phyloP scores from a whole-genome alignment of 768 basidiomycete genomes.

The Leucogyrophana mollusca region DNA sequence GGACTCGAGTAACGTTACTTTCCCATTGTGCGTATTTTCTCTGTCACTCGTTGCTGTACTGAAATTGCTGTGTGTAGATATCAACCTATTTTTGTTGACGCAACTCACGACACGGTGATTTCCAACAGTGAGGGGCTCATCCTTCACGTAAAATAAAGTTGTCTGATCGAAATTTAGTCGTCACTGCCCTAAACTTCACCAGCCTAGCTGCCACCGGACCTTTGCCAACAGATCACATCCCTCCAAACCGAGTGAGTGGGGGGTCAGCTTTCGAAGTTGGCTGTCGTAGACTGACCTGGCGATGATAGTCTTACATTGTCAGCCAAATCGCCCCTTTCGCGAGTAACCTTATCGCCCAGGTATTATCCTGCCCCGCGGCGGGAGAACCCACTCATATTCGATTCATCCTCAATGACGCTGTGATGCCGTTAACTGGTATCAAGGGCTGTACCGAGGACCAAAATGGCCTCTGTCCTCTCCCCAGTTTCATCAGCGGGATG shows the following conservation, averaged over 20 bases:
- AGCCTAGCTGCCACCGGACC: constrained; percentile 40
- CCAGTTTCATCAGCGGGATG: constrained; percentile 38
- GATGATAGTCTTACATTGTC: constrained; percentile 35
- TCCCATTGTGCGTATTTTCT: constrained; percentile 22
- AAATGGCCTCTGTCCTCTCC: constrained; percentile 41
- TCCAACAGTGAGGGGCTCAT: constrained; percentile 26
- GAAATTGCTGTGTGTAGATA: constrained; percentile 1
- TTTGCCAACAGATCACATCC: constrained; percentile 36
- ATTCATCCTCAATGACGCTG: constrained; percentile 49
- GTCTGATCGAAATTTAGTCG: constrained; percentile 17
- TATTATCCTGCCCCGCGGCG: constrained; percentile 37
- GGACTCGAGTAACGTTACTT: constrained; percentile 35
- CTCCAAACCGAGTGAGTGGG: constrained; percentile 25
- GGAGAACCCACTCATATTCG: constrained; percentile 33
- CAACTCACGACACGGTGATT: constrained; percentile 45
- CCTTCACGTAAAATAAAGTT: background rate
- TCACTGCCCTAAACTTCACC: constrained; percentile 46
- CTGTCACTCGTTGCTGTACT: no score
- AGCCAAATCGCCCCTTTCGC: constrained; percentile 47
- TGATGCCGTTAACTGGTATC: constrained; percentile 44
- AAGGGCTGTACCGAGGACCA: constrained; percentile 38
- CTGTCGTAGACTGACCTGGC: background rate
- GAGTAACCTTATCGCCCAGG: constrained; percentile 46
- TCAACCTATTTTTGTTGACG: constrained; percentile 44
- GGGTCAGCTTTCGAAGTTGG: no score